Evolutionary conservation across 176 grass and related monocot genomes (phyloP).

Genomic region (Stipa capillata): DNA sequence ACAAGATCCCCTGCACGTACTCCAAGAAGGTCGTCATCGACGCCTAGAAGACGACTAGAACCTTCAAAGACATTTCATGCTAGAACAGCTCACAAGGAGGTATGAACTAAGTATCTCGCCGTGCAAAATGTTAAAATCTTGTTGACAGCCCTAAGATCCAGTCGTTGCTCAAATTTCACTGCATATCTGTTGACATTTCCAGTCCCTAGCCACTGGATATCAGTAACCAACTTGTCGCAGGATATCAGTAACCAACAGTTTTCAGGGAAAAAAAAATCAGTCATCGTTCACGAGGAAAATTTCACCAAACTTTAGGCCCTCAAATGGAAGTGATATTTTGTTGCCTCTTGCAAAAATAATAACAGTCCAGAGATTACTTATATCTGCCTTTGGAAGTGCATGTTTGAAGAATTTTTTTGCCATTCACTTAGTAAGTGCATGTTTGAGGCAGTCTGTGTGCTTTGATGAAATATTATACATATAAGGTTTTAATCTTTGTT

Average conservation of each 20-base stretch:
- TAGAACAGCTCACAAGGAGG: slow-evolving; percentile 48
- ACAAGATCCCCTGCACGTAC: slow-evolving; percentile 36
- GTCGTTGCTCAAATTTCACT: not conserved
- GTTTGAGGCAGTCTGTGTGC: not conserved
- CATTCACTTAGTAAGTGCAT: not conserved
- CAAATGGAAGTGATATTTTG: not conserved
- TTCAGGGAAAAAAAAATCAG: not conserved
- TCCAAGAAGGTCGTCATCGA: slow-evolving; percentile 46
- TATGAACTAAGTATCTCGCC: slow-evolving; percentile 2
- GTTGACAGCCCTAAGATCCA: not conserved
- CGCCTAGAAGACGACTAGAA: slow-evolving; percentile 48
- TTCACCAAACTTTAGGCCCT: not conserved
- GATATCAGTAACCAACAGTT: not conserved
- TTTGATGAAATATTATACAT: not conserved
- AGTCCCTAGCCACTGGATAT: not conserved
- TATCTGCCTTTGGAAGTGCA: not conserved
- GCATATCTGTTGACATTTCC: not conserved
- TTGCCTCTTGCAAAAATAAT: not conserved
- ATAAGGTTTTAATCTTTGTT: not conserved
- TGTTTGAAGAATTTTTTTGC: not conserved
- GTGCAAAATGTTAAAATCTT: not conserved
- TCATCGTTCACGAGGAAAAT: not conserved
- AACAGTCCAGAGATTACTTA: not conserved
- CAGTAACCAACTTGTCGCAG: no score
- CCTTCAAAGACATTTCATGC: slow-evolving; percentile 71